Evolutionary conservation across 208 protist species (phyloP), one percentile per base, ranked within the genome.

Genomic region (Leishmania guyanensis): DNA sequence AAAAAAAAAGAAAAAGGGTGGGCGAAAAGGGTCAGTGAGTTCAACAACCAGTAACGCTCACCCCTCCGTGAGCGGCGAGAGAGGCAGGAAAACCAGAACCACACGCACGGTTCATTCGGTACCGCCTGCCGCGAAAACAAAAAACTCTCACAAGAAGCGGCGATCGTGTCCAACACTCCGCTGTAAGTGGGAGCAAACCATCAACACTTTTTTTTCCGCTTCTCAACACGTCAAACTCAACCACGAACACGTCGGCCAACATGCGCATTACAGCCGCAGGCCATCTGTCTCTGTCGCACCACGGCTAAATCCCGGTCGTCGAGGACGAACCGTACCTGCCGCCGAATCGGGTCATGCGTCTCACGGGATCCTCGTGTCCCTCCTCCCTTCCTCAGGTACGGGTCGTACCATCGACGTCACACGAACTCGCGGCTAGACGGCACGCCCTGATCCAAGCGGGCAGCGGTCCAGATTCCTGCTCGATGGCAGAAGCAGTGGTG

Each of bases 1-100:
- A 17, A n/a, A n/a, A 43, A n/a, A n/a, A 33, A 56, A 78, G 50
- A 39, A 75, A 75, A 51, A 79, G 33, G 29, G 56, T 62, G 20
- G 22, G 56, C 22, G 22, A 62, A 1, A 17, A 62, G 56, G 56
- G 1, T 62, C 22, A 62, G 56, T 62, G 6, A 62, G 8, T 17
- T 17, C 56, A 17, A 73, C 22, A 60, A 43, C 33, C 29, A 48
- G 33, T 16, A 62, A 56, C 39, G 9, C 6, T 10, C 66, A 50
- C 8, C 29, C 16, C 10, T 39, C 60, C 22, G 12, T 8, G 26
- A 66, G 22, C 5, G 66, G 66, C 29, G 26, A n/a, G 17, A 71
- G 66, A n/a, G 64, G 8, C 60, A 71, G 66, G 3, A 16, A 17
- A 22, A 62, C 6, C 22, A 62, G 56, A n/a, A 22, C 56, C 29